phyloP scores from a whole-genome alignment of 306 rosid genomes.

The Adenanthera pavonina region DNA sequence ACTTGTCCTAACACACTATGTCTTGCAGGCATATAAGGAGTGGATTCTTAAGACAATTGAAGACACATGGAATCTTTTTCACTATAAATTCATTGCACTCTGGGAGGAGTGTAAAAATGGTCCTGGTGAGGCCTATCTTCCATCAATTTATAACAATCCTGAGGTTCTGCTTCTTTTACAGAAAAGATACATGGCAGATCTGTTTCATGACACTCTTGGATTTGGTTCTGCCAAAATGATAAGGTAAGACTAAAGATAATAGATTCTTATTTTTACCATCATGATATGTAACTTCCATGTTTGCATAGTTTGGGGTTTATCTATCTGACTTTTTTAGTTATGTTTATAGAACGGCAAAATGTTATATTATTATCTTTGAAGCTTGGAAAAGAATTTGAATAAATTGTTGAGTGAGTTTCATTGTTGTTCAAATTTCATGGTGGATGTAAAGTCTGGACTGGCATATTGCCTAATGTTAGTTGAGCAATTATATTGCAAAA shows the following conservation, averaged over 20 bases:
- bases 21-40: constrained; percentile 71
- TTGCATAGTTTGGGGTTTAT: background rate
- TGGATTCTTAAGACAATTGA: constrained; percentile 81
- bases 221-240: constrained; percentile 93
- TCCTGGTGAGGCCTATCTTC: constrained; percentile 84
- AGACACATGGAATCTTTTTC: constrained; percentile 82
- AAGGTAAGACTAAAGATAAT: constrained; percentile 50
- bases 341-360: background rate
- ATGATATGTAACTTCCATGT: background rate
- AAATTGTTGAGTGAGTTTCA: no score
- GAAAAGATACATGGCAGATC: constrained; percentile 61
- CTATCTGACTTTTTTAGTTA: background rate
- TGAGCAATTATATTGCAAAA: background rate
- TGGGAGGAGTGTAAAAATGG: constrained; percentile 79
- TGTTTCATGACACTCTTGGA: constrained; percentile 81
- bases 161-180: constrained; percentile 65
- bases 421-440: no score
- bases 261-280: constrained; percentile 10
- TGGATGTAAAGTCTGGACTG: background rate
- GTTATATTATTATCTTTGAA: background rate
- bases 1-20: constrained; percentile 15
- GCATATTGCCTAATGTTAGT: background rate
- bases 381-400: background rate
- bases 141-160: constrained; percentile 70
- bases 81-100: constrained; percentile 60